Conservation (phyloP, 2,329 filamentous ascomycete species). For the Beauveria sp. region DNA sequence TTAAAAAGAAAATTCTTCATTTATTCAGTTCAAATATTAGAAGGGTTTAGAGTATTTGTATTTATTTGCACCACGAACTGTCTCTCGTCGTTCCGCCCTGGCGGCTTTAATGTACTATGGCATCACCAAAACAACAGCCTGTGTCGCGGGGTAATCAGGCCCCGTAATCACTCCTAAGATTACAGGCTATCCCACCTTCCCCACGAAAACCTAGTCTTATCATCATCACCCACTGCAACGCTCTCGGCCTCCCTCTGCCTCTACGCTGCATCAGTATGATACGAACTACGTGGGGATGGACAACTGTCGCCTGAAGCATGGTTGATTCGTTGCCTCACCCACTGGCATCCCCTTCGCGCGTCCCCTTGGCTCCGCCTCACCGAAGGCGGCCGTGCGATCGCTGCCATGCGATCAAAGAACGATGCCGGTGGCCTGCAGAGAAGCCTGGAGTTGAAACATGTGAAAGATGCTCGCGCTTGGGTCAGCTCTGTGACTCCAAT, state of each 20-base stretch:
- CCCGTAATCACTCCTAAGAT: background rate
- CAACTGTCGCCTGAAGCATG: background rate
- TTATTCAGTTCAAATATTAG: too few species aligned
- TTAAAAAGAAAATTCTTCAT: too few species aligned
- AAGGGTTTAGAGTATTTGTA: too few species aligned
- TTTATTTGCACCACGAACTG: too few species aligned
- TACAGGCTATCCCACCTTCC: background rate
- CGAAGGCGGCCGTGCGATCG: slow-evolving; percentile 6
- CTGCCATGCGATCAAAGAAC: slow-evolving; percentile 11
- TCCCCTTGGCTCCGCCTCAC: background rate
- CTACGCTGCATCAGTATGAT: background rate
- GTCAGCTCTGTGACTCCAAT: background rate
- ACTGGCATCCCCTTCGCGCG: background rate
- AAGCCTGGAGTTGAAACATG: background rate
- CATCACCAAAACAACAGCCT: too few species aligned
- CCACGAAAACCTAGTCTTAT: background rate
- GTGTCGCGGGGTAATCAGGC: too few species aligned
- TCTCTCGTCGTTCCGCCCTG: too few species aligned
- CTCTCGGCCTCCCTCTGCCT: background rate
- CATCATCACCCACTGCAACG: background rate
- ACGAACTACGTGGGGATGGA: background rate
- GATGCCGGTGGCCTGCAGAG: background rate
- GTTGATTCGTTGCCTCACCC: background rate
- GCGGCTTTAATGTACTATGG: too few species aligned
- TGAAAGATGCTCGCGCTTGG: slow-evolving; percentile 8